Conservation (phyloP, 441 rosid genomes). For the Macaranga tanarius region DNA sequence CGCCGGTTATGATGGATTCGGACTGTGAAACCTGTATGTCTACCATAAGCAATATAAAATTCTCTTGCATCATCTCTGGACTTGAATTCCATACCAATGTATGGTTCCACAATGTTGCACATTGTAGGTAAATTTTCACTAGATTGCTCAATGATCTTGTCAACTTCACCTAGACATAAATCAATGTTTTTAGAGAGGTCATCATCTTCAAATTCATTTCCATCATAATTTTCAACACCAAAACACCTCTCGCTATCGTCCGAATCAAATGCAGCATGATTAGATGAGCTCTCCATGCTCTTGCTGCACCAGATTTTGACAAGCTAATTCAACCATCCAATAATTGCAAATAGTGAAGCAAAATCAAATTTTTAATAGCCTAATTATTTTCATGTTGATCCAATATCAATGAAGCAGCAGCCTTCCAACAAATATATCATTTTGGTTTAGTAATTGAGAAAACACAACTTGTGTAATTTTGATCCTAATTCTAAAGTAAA, state of each 20-base stretch:
- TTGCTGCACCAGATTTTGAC: slow-evolving; percentile 5
- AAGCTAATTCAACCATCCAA: slow-evolving; percentile 19
- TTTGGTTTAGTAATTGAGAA: too few species aligned
- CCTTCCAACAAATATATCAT: too few species aligned
- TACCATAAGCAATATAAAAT: slow-evolving; percentile 46
- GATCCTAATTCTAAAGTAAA: too few species aligned
- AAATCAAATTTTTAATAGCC: neutral
- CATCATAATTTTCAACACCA: slow-evolving; percentile 35
- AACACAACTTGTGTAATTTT: too few species aligned
- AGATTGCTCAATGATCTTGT: slow-evolving; percentile 38
- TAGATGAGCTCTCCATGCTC: slow-evolving; percentile 40
- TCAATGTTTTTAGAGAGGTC: slow-evolving; percentile 35
- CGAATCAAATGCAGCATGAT: slow-evolving; percentile 37
- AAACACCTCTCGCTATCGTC: slow-evolving; percentile 42
- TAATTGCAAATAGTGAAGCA: slow-evolving; percentile 7
- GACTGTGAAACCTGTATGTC: slow-evolving; percentile 44
- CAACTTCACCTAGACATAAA: slow-evolving; percentile 41
- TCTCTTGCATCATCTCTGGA: slow-evolving; percentile 55
- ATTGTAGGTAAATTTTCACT: slow-evolving; percentile 27
- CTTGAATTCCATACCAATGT: slow-evolving; percentile 43
- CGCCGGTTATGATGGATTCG: slow-evolving; percentile 58
- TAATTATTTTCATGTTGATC: too few species aligned
- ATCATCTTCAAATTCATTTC: slow-evolving; percentile 36
- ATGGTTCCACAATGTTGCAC: slow-evolving; percentile 32
- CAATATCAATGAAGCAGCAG: too few species aligned